These are phyloP conservation scores for Rhizodiscina lignyota DNA, from an alignment of 495 filamentous ascomycete species.

Conservation along the genomic window DNA sequence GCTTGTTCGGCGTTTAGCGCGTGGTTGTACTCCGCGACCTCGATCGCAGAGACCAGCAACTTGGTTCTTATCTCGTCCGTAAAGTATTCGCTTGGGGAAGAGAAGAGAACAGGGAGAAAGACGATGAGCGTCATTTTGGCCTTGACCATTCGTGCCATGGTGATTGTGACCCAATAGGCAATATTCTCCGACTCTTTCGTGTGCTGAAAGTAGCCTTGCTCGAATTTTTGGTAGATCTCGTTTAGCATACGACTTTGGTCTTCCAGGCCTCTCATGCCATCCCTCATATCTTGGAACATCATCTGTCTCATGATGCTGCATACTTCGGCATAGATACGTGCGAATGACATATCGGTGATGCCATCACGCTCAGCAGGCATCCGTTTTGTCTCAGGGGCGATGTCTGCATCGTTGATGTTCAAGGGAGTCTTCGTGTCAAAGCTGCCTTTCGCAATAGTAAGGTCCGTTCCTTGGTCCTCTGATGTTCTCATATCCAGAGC, in stretches of 20 bases:
- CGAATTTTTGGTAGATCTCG: constrained; percentile 24
- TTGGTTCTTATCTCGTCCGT: constrained; percentile 23
- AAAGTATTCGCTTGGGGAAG: constrained; percentile 13
- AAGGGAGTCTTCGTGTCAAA: constrained; percentile 25
- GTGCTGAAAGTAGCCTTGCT: constrained; percentile 28
- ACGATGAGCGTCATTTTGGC: constrained; percentile 31
- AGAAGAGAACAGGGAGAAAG: constrained; percentile 25
- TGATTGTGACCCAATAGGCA: constrained; percentile 27
- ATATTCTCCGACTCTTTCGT: constrained; percentile 19
- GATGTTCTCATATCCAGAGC: constrained; percentile 9
- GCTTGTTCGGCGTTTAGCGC: constrained; percentile 32
- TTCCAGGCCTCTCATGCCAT: constrained; percentile 19
- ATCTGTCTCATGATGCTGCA: constrained; percentile 29
- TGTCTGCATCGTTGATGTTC: constrained; percentile 13
- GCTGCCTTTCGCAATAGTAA: constrained; percentile 19
- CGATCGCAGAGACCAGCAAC: constrained; percentile 28
- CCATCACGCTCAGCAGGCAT: constrained; percentile 24
- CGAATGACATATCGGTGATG: constrained; percentile 30
- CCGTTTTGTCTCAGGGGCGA: constrained; percentile 3
- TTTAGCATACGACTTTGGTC: constrained; percentile 28
- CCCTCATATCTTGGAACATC: constrained; percentile 14
- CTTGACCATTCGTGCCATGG: constrained; percentile 23
- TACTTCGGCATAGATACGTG: constrained; percentile 20
- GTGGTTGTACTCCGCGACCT: constrained; percentile 40
- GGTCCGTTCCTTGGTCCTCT: constrained; percentile 28